Evolutionary conservation across 306 rosid genomes (phyloP), one percentile per base, ranked within the genome.

Genomic region (Sophora flavescens): DNA sequence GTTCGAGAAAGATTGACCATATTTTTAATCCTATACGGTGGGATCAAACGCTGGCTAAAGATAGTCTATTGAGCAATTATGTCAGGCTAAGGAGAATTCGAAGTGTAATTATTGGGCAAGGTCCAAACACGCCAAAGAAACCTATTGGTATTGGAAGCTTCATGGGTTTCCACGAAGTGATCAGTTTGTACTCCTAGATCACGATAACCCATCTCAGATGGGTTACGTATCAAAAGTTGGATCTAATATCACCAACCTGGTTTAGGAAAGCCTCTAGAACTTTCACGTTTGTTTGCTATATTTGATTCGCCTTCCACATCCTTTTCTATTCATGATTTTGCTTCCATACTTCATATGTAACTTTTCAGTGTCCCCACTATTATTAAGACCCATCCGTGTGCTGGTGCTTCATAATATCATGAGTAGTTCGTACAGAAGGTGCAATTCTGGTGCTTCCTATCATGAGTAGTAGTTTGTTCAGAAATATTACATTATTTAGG

Each of bases 1-100:
- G 53, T n/a, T 58, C 70, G 17, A 58, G 75, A 65, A 80, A 74
- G 76, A 48, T 47, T 74, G 65, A 30, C 75, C 56, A 59, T 57
- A 11, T 13, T 15, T 66, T 53, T 28, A 26, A 72, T 44, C 47
- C 74, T 56, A 10, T 53, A 9, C 74, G 42, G 68, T 3, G 35
- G 71, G 72, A 50, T 52, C 61, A 10, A 38, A 14, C 3, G 8
- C 65, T 50, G 54, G 68, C 64, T 51, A 71, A 39, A 39, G 45
- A 62, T 62, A 35, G 60, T 32, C 47, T 26, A 30, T 30, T 3
- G 5, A 26, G 47, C 69, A 18, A 39, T 38, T 22, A 22, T 22
- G 1, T 22, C 22, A 22, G 22, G 22, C 22, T 22, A 22, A 22
- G 22, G 22, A 22, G 22, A 22, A 22, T 22, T 22, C 3, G 9